phyloP scores from a whole-genome alignment of 345 rosid genomes.

The Lepidium sativum region DNA sequence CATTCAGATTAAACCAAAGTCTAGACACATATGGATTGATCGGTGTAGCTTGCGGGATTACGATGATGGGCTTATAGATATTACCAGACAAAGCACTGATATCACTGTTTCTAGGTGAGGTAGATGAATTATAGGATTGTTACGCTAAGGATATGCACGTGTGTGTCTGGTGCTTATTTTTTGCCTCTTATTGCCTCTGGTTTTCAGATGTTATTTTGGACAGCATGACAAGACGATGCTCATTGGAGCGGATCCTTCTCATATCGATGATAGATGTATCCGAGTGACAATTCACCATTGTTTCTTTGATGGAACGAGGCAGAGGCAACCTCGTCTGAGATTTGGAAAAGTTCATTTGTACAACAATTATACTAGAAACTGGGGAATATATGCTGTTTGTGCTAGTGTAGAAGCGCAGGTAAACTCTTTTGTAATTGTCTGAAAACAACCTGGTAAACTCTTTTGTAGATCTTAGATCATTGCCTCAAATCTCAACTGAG shows the following conservation, averaged over 20 bases:
- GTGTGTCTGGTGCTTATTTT: neutral
- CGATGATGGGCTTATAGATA: conserved; percentile 86
- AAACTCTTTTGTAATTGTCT: neutral
- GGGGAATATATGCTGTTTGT: conserved; percentile 88
- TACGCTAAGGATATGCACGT: neutral
- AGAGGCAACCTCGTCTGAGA: conserved; percentile 87
- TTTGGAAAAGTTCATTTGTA: conserved; percentile 85
- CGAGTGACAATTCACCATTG: conserved; percentile 90
- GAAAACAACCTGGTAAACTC: neutral
- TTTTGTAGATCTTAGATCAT: neutral
- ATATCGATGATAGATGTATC: conserved; percentile 68
- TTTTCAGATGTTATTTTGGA: conserved; percentile 61
- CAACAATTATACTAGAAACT: conserved; percentile 82
- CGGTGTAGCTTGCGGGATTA: conserved; percentile 80
- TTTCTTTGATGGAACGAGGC: conserved; percentile 80
- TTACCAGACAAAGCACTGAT: conserved; percentile 78
- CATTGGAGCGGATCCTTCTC: conserved; percentile 76
- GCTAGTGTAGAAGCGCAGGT: conserved; percentile 96
- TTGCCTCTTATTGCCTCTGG: neutral
- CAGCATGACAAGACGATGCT: conserved; percentile 82
- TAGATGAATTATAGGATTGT: neutral
- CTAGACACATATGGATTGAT: conserved; percentile 88
- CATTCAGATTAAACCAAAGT: conserved; percentile 89
- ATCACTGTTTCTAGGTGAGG: conserved; percentile 80
- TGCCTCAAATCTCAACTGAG: neutral